A percentile compares a stretch with the other conserved stretches of the same genome.
Conservation (phyloP, 306 rosid genomes). For the Medicago lupulina region DNA sequence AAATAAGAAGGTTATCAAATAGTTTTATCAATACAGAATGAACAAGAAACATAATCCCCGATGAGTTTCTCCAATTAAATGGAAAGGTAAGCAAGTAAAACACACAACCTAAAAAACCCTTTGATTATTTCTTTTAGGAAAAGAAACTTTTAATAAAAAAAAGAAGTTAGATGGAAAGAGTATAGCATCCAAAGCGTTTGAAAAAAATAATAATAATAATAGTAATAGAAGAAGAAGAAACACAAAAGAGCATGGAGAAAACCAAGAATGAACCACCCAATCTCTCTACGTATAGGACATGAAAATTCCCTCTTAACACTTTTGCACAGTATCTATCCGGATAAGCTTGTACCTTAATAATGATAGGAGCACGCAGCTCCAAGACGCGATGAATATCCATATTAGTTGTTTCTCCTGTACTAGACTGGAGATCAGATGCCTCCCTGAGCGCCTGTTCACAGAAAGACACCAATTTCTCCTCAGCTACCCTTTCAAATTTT, state of each 20-base stretch:
- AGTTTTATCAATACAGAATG: constrained; percentile 32
- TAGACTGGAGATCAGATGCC: constrained; percentile 93
- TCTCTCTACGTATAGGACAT: not conserved
- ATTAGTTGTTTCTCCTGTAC: constrained; percentile 76
- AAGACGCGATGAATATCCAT: constrained; percentile 90
- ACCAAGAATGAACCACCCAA: not conserved
- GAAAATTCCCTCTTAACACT: not conserved
- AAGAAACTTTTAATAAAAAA: constrained; percentile 9
- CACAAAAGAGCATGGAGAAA: not conserved
- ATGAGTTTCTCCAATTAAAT: constrained; percentile 29
- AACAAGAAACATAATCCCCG: constrained; percentile 10
- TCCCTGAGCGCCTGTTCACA: constrained; percentile 91
- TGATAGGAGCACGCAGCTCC: constrained; percentile 91
- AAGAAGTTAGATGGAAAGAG: not conserved
- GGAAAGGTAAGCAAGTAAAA: constrained; percentile 31
- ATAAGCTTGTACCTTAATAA: constrained; percentile 71
- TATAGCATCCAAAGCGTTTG: constrained; percentile 16
- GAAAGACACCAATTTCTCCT: constrained; percentile 87
- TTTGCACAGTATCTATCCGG: constrained; percentile 22
- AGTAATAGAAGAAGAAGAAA: not conserved
- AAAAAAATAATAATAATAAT: not conserved
- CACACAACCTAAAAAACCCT: constrained; percentile 4
- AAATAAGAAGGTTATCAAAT: constrained; percentile 38
- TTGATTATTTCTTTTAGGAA: constrained; percentile 9
- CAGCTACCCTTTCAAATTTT: constrained; percentile 81